These are phyloP conservation scores for Sparassis latifolia DNA, from an alignment of 1,284 basidiomycete species.

Conservation along the genomic window DNA sequence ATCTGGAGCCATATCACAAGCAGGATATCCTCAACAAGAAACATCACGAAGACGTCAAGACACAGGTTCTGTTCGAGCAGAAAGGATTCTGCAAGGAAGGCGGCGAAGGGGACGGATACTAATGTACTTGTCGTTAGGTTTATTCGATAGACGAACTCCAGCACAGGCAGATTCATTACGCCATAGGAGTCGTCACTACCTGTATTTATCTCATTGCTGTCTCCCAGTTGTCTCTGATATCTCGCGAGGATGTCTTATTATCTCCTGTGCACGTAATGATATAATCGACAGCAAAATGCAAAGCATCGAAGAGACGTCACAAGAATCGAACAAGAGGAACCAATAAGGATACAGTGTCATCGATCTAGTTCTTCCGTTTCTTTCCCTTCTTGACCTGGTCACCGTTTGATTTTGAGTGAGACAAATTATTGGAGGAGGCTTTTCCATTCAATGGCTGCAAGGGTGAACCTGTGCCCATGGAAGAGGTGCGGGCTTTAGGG, in stretches of 20 bases:
- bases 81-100: conserved; percentile 85
- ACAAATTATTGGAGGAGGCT: conserved; percentile 17
- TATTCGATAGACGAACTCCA: conserved; percentile 11
- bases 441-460: conserved; percentile 37
- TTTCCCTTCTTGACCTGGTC: conserved; percentile 50
- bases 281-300: neutral
- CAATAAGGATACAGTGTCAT: conserved; percentile 1
- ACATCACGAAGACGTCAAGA: conserved; percentile 63
- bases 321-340: neutral
- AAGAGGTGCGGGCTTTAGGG: conserved; percentile 34
- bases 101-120: conserved; percentile 88
- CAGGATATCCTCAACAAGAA: conserved; percentile 67
- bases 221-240: neutral
- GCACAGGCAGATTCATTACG: conserved; percentile 35
- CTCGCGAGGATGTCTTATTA: no score
- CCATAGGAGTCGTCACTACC: conserved; percentile 19
- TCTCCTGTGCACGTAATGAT: no score
- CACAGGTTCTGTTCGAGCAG: conserved; percentile 70
- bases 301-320: neutral
- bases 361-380: conserved; percentile 41
- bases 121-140: conserved; percentile 15
- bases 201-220: conserved; percentile 11
- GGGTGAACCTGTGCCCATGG: conserved; percentile 13
- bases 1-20: conserved; percentile 67
- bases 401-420: conserved; percentile 35